Evolutionary conservation across 306 rosid genomes (phyloP).

Genomic region (Casuarina cunninghamiana): DNA sequence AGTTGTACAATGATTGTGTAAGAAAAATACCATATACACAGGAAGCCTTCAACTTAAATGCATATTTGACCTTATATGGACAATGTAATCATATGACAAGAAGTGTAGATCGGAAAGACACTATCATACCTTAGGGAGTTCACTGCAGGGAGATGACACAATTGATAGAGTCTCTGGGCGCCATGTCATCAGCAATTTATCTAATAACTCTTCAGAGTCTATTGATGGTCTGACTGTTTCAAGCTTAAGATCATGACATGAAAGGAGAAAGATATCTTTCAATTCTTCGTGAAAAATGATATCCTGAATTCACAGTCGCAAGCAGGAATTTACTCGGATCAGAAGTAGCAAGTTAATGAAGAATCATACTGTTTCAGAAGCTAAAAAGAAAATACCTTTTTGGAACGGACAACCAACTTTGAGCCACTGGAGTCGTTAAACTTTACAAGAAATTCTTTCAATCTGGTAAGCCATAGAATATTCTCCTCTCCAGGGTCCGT

Average conservation of each 20-base stretch:
- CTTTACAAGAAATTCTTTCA: constrained; percentile 22
- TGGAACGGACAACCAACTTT: constrained; percentile 42
- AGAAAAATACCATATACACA: neutral
- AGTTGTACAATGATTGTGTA: neutral
- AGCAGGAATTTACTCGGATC: constrained; percentile 13
- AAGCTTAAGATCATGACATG: constrained; percentile 17
- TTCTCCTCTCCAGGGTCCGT: neutral
- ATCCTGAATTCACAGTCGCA: constrained; percentile 33
- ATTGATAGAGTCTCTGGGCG: constrained; percentile 38
- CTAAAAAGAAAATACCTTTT: constrained; percentile 32
- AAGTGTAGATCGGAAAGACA: neutral
- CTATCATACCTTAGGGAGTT: constrained; percentile 34
- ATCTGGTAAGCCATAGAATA: constrained; percentile 1
- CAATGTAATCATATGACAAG: neutral
- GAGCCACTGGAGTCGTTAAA: constrained; percentile 24
- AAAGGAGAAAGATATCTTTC: constrained; percentile 24
- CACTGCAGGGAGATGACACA: constrained; percentile 31
- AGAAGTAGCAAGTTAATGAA: neutral
- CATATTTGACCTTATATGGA: neutral
- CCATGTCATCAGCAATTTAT: constrained; percentile 29
- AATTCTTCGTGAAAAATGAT: constrained; percentile 40
- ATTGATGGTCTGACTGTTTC: constrained; percentile 36
- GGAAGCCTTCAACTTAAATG: neutral
- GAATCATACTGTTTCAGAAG: neutral
- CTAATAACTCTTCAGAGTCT: constrained; percentile 24